phyloP scores from a whole-genome alignment of 2,329 filamentous ascomycete genomes.

The Arthrobotrys sphaeroides region DNA sequence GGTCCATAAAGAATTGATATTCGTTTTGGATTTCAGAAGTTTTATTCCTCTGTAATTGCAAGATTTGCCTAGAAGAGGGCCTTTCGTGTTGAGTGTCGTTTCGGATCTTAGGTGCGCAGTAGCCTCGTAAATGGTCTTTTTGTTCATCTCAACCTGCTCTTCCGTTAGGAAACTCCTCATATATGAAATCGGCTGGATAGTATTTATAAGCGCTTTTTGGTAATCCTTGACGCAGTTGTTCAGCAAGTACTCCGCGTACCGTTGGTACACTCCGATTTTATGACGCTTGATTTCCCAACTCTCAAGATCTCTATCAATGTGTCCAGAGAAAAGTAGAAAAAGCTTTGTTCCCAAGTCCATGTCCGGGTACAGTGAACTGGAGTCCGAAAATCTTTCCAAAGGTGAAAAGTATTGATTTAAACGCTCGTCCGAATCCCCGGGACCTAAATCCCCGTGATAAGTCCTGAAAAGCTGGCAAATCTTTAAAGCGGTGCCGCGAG shows the following conservation, averaged over 20 bases:
- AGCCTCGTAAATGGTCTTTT: neutral
- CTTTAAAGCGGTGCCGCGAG: no score
- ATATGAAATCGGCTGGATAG: neutral
- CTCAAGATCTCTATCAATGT: no score
- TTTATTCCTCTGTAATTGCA: neutral
- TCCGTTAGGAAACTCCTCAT: no score
- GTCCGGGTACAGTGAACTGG: neutral
- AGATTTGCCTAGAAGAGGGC: neutral
- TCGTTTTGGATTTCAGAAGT: neutral
- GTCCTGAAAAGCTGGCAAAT: no score
- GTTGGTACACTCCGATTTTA: no score
- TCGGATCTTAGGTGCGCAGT: neutral
- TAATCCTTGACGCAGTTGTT: neutral
- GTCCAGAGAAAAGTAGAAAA: neutral
- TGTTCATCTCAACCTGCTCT: no score
- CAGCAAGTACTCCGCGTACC: neutral
- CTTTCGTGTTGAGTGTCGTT: neutral
- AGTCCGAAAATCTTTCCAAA: neutral
- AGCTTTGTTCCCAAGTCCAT: neutral
- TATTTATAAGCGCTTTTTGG: conserved; percentile 5
- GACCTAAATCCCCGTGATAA: no score
- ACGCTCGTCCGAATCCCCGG: no score
- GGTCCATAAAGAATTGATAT: neutral
- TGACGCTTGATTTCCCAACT: no score
- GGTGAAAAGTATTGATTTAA: neutral